phyloP scores from a whole-genome alignment of 139 green algal genomes.

The Tetradesmus lagerheimii region DNA sequence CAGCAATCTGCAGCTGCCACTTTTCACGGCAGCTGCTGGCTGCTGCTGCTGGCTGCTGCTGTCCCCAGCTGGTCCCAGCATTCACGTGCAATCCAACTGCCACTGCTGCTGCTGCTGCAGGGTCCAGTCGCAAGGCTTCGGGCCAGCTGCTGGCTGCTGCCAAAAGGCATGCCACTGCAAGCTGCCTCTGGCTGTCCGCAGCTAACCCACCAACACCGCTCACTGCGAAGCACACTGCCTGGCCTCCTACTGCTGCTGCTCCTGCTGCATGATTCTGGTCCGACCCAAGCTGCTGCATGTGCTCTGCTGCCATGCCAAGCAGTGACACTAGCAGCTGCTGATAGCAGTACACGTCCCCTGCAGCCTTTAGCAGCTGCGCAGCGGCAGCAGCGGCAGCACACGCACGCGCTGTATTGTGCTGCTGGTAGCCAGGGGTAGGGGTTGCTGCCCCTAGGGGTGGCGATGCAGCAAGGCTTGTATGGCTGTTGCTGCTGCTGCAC shows the following conservation, averaged over 20 bases:
- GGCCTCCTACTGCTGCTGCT: background rate
- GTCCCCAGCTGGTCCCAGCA: background rate
- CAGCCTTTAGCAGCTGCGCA: background rate
- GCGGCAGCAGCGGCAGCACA: background rate
- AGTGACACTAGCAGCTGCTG: background rate
- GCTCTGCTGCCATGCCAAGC: constrained; percentile 16
- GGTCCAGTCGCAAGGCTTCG: background rate
- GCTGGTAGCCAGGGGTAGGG: too few relatives aligned
- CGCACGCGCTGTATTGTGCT: background rate
- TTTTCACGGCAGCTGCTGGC: background rate
- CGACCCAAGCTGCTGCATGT: background rate
- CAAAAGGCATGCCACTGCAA: background rate
- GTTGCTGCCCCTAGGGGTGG: background rate
- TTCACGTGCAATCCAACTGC: background rate
- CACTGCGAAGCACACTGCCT: background rate
- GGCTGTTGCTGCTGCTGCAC: background rate
- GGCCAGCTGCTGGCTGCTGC: constrained; percentile 3
- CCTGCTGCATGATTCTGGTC: background rate
- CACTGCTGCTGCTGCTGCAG: background rate
- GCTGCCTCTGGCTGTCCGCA: background rate
- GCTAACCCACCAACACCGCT: background rate
- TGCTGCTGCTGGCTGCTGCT: background rate
- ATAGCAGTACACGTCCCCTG: background rate
- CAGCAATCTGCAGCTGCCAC: background rate
- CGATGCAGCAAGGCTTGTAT: background rate